Conservation (phyloP, 2,329 filamentous ascomycete species). For the Aspergillus sp. region DNA sequence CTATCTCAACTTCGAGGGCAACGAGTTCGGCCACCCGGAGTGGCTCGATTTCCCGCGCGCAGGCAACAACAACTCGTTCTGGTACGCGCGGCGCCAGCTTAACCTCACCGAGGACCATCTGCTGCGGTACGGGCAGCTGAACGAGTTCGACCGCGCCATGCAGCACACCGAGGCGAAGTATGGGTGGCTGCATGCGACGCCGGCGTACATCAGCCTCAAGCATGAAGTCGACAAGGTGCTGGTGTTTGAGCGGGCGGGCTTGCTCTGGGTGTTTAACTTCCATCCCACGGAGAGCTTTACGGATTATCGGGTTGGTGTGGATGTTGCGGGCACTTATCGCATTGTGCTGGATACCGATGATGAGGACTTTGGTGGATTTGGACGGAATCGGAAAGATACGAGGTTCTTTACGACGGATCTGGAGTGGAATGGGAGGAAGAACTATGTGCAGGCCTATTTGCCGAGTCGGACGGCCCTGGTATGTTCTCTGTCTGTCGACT, state of each 20-base stretch:
- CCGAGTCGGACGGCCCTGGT: constrained; percentile 81
- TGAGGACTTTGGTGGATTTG: constrained; percentile 73
- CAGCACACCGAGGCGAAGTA: constrained; percentile 83
- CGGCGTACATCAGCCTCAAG: constrained; percentile 92
- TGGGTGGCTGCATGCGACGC: constrained; percentile 80
- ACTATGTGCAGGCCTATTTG: constrained; percentile 90
- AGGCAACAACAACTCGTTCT: constrained; percentile 90
- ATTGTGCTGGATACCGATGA: constrained; percentile 81
- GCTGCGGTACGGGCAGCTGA: constrained; percentile 85
- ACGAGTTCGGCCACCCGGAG: constrained; percentile 97
- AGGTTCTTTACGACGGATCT: constrained; percentile 90
- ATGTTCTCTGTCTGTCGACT: constrained; percentile 32
- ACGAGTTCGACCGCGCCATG: constrained; percentile 92
- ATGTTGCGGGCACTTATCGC: constrained; percentile 78
- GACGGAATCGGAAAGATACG: constrained; percentile 72
- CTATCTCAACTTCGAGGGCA: constrained; percentile 97
- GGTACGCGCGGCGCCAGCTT: constrained; percentile 89
- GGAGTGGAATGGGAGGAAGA: constrained; percentile 84
- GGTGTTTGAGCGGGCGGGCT: constrained; percentile 86
- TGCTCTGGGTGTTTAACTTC: constrained; percentile 97
- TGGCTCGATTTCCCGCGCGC: constrained; percentile 98
- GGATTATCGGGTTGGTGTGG: constrained; percentile 89
- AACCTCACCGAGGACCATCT: constrained; percentile 85
- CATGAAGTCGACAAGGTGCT: constrained; percentile 91
- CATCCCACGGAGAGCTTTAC: constrained; percentile 79